A percentile compares a stretch with the other conserved stretches of the same genome.
These are phyloP conservation scores for Escallonia herrerae DNA, from an alignment of 129 eudicot genomes.

Conservation along the genomic window DNA sequence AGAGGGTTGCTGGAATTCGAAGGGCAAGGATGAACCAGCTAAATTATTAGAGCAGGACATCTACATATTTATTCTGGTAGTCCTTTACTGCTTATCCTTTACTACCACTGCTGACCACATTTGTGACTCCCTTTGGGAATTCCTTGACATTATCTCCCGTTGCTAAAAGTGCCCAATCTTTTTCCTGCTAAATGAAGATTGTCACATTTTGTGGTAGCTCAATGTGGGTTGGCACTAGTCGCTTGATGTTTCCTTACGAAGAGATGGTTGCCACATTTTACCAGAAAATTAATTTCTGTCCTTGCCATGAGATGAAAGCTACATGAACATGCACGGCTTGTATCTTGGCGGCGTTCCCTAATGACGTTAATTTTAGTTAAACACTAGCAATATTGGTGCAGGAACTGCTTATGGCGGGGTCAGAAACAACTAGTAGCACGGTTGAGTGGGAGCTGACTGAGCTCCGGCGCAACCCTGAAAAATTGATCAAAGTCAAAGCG, in stretches of 20 bases:
- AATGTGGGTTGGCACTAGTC: too few relatives aligned
- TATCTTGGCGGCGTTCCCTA: neutral
- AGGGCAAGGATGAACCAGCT: too few relatives aligned
- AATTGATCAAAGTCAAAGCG: slow-evolving; percentile 11
- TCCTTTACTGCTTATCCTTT: neutral
- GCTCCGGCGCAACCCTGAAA: slow-evolving; percentile 12
- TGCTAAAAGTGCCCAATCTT: too few relatives aligned
- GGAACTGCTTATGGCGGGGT: slow-evolving; percentile 28
- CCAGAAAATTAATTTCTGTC: too few relatives aligned
- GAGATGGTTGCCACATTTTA: neutral
- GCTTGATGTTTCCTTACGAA: neutral
- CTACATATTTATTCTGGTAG: slow-evolving; percentile 21
- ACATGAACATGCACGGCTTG: too few relatives aligned
- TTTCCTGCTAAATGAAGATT: too few relatives aligned
- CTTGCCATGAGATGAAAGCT: too few relatives aligned
- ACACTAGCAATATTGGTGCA: neutral
- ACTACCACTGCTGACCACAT: neutral
- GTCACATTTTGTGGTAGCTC: too few relatives aligned
- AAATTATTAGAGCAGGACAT: slow-evolving; percentile 10
- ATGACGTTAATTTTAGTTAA: neutral
- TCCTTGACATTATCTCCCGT: too few relatives aligned
- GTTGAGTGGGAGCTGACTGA: slow-evolving; percentile 21
- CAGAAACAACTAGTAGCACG: slow-evolving; percentile 23
- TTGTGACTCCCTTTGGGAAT: too few relatives aligned
- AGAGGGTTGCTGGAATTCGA: slow-evolving; percentile 21